Evolutionary conservation across 202 grass and related monocot species (phyloP).

Genomic region (Elaeis oleifera): DNA sequence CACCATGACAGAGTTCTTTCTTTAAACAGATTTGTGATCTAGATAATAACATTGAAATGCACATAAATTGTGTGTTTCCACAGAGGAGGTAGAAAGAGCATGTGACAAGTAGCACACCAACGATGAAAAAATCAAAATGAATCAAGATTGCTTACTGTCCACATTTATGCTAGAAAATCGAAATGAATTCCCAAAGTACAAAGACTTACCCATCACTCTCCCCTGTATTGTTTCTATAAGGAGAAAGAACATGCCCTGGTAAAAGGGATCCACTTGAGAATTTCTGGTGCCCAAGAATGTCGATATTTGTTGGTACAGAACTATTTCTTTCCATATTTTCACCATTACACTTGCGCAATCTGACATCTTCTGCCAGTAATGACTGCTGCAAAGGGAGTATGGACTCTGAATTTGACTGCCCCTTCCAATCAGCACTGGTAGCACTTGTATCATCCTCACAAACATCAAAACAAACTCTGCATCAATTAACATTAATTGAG

Average conservation of each 20-base stretch:
- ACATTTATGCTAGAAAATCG: neutral
- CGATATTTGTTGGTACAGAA: slow-evolving; percentile 49
- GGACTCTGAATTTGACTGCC: slow-evolving; percentile 25
- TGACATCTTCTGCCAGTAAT: slow-evolving; percentile 23
- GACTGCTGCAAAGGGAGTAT: slow-evolving; percentile 31
- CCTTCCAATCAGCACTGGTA: slow-evolving; percentile 30
- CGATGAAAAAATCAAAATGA: too few species aligned
- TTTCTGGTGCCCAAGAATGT: slow-evolving; percentile 36
- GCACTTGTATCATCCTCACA: slow-evolving; percentile 37
- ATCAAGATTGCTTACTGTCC: too few species aligned
- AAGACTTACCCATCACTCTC: slow-evolving; percentile 47
- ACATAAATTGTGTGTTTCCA: too few species aligned
- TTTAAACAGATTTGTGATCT: too few species aligned
- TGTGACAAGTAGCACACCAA: too few species aligned
- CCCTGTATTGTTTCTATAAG: slow-evolving; percentile 34
- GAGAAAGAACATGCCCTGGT: slow-evolving; percentile 72
- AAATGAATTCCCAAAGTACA: neutral
- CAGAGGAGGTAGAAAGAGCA: too few species aligned
- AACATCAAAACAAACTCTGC: slow-evolving; percentile 84
- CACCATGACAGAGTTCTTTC: too few species aligned
- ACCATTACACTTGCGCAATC: slow-evolving; percentile 34
- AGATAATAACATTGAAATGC: too few species aligned
- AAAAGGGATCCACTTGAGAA: slow-evolving; percentile 75
- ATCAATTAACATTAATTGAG: slow-evolving; percentile 19
- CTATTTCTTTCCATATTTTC: slow-evolving; percentile 65